Evolutionary conservation across 108 stramenopile species (phyloP), one percentile per base, ranked within the genome.

Genomic region (Fragilaria crotonensis): DNA sequence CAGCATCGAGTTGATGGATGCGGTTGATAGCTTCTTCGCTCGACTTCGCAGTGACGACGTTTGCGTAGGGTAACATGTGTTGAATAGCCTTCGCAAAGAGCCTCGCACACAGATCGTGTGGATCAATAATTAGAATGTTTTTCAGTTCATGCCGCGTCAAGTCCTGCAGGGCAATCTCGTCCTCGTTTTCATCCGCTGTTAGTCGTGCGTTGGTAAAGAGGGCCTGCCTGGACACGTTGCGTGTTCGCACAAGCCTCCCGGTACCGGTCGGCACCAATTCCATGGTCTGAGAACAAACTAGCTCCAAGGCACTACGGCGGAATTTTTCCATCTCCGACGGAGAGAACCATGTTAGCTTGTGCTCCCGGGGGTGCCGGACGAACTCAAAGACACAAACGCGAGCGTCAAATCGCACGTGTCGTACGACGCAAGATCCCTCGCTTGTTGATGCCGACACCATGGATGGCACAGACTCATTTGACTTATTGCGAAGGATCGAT

Each of bases 81-180:
- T 64, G 62, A n/a, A 87, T 46, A 29, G 71, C 73, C 45, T 81
- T 87, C 23, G 70, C 63, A 54, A 87, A 81, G 18, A 84, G 54
- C 0, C 45, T 54, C 18, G 77, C 66, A 30, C 76, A 84, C 7
- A 81, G 65, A 31, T 83, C 78, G 58, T 87, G 76, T n/a, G 77
- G 72, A 66, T 87, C 82, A 2, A 87, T 78, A 25, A 87, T 46
- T 7, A 87, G 62, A 28, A 84, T 71, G 33, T 71, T 74, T 9
- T 68, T 44, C 17, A 87, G 73, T 56, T 83, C 78, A 46, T 68
- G 66, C 29, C 28, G 50, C 4, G 69, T 60, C 52, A 57, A 51
- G 66, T 73, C 44, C 67, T 64, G 45, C 60, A 56, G 31, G 50
- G 32, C 23, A 63, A 73, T 66, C 48, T 21, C 67, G 48, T 52